Conservation (phyloP, 345 rosid species). For the Tarenaya hassleriana region DNA sequence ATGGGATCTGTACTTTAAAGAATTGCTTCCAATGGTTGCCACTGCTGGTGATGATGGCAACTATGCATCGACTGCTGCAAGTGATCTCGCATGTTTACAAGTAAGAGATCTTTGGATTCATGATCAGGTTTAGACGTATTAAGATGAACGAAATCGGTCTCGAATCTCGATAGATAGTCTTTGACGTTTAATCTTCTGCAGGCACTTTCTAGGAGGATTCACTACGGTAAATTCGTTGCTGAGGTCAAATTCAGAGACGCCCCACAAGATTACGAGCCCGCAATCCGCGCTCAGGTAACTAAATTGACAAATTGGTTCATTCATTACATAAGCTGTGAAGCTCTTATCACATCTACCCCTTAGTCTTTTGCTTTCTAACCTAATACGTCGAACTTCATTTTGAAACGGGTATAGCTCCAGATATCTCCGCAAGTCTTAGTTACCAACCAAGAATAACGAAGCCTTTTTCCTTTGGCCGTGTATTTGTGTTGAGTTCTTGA, state of each 20-base stretch:
- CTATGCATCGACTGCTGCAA: constrained; percentile 61
- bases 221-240: constrained; percentile 82
- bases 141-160: background rate
- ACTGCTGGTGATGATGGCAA: constrained; percentile 70
- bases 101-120: constrained; percentile 27
- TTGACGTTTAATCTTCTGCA: constrained; percentile 26
- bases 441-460: too few species aligned
- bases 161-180: background rate
- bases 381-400: too few species aligned
- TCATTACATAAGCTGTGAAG: too few species aligned
- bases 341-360: too few species aligned
- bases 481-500: too few species aligned
- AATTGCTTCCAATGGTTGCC: constrained; percentile 67
- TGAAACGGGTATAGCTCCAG: too few species aligned
- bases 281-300: constrained; percentile 63
- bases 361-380: too few species aligned
- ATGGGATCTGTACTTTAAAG: constrained; percentile 59
- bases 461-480: too few species aligned
- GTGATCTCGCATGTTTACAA: constrained; percentile 72
- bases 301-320: background rate
- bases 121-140: background rate
- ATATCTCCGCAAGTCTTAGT: too few species aligned
- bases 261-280: constrained; percentile 60
- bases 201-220: constrained; percentile 87
- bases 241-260: constrained; percentile 75